Conservation (phyloP, 805 yeast species). For the Metschnikowia cubensis region DNA sequence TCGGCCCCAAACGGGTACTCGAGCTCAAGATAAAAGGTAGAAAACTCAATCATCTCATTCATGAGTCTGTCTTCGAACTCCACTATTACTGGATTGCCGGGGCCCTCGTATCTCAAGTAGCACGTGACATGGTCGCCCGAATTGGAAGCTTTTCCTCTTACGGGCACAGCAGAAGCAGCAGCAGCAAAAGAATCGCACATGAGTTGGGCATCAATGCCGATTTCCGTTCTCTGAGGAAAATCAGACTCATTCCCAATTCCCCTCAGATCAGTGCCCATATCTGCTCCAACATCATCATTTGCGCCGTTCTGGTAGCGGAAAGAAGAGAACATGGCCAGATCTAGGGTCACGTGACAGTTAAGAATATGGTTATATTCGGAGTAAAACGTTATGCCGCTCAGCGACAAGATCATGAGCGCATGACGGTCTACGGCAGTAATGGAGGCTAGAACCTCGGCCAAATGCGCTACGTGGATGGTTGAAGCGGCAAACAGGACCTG, state of each 20-base stretch:
- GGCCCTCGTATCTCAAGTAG: constrained; percentile 35
- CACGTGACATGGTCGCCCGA: constrained; percentile 26
- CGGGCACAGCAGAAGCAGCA: constrained; percentile 22
- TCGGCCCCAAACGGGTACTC: constrained; percentile 21
- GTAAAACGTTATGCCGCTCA: constrained; percentile 31
- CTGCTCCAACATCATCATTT: background rate
- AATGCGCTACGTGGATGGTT: constrained; percentile 35
- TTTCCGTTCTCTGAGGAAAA: constrained; percentile 8
- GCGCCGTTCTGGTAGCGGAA: constrained; percentile 19
- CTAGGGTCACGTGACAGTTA: constrained; percentile 34
- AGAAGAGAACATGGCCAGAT: constrained; percentile 32
- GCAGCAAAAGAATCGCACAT: constrained; percentile 35
- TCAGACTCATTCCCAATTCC: too few relatives aligned
- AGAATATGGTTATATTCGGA: constrained; percentile 35
- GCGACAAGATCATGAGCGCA: constrained; percentile 32
- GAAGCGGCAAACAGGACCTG: constrained; percentile 29
- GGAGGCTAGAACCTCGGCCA: constrained; percentile 34
- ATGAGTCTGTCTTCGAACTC: constrained; percentile 41
- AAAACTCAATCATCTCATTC: constrained; percentile 40
- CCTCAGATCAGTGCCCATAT: too few relatives aligned
- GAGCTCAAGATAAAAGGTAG: constrained; percentile 33
- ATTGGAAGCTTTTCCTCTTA: background rate
- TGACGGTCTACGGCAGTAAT: constrained; percentile 29
- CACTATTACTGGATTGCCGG: constrained; percentile 36
- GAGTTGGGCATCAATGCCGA: constrained; percentile 37